These are phyloP conservation scores for Pyrenophora tritici-repentis DNA, from an alignment of 2,329 filamentous ascomycete species.

Conservation along the genomic window DNA sequence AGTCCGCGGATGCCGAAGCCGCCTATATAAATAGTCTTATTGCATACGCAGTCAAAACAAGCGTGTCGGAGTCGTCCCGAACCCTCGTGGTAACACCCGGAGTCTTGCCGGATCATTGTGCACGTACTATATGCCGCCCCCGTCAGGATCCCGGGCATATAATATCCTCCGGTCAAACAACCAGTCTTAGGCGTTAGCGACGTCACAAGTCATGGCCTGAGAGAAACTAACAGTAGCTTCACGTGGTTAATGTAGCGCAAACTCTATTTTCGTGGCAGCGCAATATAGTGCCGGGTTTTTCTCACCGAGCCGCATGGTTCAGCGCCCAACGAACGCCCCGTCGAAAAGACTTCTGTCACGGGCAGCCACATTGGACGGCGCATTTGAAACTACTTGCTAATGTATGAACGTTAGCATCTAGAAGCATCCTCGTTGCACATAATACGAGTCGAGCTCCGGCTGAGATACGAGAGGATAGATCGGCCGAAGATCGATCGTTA, in stretches of 20 bases:
- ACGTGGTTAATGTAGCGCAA: constrained; percentile 1
- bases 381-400: background rate
- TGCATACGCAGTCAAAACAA: background rate
- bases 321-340: background rate
- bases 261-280: constrained; percentile 2
- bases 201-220: background rate
- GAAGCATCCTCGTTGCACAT: background rate
- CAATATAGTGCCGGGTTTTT: background rate
- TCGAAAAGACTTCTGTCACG: background rate
- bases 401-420: background rate
- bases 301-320: constrained; percentile 1
- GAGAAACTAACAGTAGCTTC: background rate
- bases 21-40: constrained; percentile 1
- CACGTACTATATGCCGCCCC: constrained; percentile 1
- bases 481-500: constrained; percentile 3
- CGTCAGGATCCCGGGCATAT: background rate
- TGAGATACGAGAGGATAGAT: background rate
- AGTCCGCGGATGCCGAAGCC: background rate
- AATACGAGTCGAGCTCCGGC: background rate
- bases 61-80: background rate
- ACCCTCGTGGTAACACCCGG: background rate
- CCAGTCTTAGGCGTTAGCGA: background rate
- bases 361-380: background rate
- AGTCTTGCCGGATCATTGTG: constrained; percentile 1
- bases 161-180: background rate